A percentile compares a stretch with the other conserved stretches of the same genome.
Evolutionary conservation across 2,329 filamentous ascomycete species (phyloP).

Genomic region (Colletotrichum sp.): DNA sequence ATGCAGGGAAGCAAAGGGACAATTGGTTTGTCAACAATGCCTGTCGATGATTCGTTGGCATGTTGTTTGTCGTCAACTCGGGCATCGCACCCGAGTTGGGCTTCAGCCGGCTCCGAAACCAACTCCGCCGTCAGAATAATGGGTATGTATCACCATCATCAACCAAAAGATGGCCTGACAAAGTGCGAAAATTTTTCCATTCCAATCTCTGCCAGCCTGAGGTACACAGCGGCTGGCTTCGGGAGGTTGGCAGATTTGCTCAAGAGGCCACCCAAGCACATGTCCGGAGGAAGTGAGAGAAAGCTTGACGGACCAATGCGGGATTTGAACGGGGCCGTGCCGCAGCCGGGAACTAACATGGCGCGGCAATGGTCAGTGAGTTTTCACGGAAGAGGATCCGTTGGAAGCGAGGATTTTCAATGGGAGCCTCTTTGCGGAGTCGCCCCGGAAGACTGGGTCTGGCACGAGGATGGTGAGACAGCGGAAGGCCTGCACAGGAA

Average conservation of each 20-base stretch:
- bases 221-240: not conserved
- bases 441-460: slow-evolving; percentile 10
- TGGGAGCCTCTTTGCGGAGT: not conserved
- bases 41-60: not conserved
- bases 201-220: not conserved
- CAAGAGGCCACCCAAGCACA: not conserved
- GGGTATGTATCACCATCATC: not conserved
- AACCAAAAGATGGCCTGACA: not conserved
- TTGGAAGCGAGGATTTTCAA: not conserved
- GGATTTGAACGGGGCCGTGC: slow-evolving; percentile 6
- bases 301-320: slow-evolving; percentile 3
- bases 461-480: slow-evolving; percentile 4
- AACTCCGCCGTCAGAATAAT: not conserved
- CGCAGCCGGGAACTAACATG: slow-evolving; percentile 8
- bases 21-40: not conserved
- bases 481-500: not conserved
- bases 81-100: not conserved
- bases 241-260: not conserved
- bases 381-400: not conserved
- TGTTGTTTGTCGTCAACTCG: not conserved
- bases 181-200: not conserved
- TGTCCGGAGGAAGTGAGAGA: not conserved
- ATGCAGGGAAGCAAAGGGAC: not conserved
- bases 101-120: not conserved
- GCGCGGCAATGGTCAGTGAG: not conserved